These are phyloP conservation scores for Neoboletus magnificus DNA, from an alignment of 768 basidiomycete genomes.

Conservation along the genomic window DNA sequence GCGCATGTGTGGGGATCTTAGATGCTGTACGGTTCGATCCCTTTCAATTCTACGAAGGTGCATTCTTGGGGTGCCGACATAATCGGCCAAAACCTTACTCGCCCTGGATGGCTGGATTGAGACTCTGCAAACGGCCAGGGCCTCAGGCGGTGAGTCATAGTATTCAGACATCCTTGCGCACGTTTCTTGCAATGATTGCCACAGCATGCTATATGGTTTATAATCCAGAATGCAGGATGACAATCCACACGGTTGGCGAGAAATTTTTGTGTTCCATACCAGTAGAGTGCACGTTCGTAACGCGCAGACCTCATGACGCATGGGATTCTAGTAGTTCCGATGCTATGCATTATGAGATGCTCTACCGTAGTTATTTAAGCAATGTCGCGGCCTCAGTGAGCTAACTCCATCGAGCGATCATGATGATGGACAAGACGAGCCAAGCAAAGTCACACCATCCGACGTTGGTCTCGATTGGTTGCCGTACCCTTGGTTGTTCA, in stretches of 20 bases:
- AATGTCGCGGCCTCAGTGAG: not conserved
- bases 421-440: constrained; percentile 1
- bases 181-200: not conserved
- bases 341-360: not conserved
- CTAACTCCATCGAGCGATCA: constrained; percentile 8
- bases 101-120: constrained; percentile 1
- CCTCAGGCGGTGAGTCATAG: not conserved
- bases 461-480: constrained; percentile 2
- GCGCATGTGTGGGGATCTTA: not conserved
- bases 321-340: not conserved
- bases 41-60: not conserved
- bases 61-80: not conserved
- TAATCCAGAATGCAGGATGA: no score
- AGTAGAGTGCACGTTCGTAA: not conserved
- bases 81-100: constrained; percentile 4
- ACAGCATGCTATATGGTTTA: not conserved
- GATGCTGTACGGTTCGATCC: not conserved
- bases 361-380: not conserved
- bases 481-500: not conserved
- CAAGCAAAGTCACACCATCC: not conserved
- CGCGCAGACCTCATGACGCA: not conserved
- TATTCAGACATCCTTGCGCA: no score
- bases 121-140: not conserved
- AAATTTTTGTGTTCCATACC: not conserved
- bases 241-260: no score